These are phyloP conservation scores for Oryza punctata DNA, from an alignment of 176 grass and related monocot genomes.

Conservation along the genomic window DNA sequence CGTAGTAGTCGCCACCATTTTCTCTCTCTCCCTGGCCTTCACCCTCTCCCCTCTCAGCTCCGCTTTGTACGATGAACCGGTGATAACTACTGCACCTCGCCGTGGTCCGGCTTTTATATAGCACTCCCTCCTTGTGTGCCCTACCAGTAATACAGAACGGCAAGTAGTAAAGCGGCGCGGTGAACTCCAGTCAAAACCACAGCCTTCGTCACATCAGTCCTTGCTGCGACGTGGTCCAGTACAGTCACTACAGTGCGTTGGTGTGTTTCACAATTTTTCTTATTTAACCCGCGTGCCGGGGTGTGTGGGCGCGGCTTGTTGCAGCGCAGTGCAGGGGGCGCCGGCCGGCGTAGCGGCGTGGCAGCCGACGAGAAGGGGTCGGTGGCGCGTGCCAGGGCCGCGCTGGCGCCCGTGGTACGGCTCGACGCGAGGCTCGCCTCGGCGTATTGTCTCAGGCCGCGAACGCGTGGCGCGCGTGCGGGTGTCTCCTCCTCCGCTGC, in stretches of 20 bases:
- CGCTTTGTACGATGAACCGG: neutral
- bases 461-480: neutral
- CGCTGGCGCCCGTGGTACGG: neutral
- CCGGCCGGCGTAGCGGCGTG: neutral
- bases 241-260: neutral
- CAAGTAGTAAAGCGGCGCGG: neutral
- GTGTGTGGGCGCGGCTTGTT: neutral
- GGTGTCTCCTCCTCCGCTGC: too few species aligned
- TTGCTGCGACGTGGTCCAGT: neutral
- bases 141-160: too few species aligned
- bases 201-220: neutral
- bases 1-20: constrained; percentile 11
- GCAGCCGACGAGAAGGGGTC: neutral
- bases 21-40: neutral
- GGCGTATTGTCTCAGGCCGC: neutral
- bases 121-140: too few species aligned
- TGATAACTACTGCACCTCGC: neutral
- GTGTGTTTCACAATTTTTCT: neutral
- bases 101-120: too few species aligned
- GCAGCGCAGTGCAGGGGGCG: neutral
- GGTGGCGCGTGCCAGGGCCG: neutral
- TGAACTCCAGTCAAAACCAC: constrained; percentile 1
- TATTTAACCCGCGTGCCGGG: neutral
- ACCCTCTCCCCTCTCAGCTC: neutral
- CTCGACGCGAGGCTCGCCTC: neutral